Percentiles rank a stretch among this genome's conserved stretches.
Evolutionary conservation across 495 filamentous ascomycete genomes (phyloP).

Genomic region (Lasiosphaeris hirsuta): DNA sequence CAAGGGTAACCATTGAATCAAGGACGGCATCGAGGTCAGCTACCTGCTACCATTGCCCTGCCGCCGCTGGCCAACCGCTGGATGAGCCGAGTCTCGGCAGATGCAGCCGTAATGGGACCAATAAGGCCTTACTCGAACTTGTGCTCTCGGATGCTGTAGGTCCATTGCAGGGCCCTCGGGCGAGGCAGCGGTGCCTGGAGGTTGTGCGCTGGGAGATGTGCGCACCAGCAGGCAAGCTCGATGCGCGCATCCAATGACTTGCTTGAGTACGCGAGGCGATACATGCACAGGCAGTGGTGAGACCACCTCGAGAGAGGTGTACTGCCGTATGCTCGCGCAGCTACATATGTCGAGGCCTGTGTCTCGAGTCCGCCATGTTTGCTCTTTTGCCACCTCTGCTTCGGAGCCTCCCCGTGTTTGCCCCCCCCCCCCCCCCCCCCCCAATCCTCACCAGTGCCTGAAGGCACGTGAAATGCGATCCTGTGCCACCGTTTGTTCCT

Average conservation of each 20-base stretch:
- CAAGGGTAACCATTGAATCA: neutral
- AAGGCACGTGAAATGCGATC: neutral
- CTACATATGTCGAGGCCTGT: neutral
- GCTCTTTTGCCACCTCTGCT: neutral
- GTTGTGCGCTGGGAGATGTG: neutral
- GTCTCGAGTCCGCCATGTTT: conserved; percentile 9
- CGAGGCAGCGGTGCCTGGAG: neutral
- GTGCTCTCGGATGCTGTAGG: conserved; percentile 14
- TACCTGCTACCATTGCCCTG: neutral
- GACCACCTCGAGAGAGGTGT: conserved; percentile 10
- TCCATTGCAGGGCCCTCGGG: neutral
- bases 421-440: neutral
- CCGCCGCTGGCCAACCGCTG: neutral
- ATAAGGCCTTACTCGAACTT: neutral
- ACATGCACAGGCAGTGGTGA: conserved; percentile 11
- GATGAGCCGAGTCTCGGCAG: neutral
- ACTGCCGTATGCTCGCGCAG: conserved; percentile 9
- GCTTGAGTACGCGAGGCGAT: conserved; percentile 9
- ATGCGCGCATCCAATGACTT: conserved; percentile 14
- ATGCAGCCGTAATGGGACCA: neutral
- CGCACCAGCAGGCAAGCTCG: neutral
- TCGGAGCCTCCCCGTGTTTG: conserved; percentile 10
- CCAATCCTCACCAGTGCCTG: neutral
- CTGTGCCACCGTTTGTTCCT: conserved; percentile 1
- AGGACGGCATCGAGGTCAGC: conserved; percentile 5